phyloP scores from a whole-genome alignment of 805 yeast species.

The Saccharomycopsis olivae region DNA sequence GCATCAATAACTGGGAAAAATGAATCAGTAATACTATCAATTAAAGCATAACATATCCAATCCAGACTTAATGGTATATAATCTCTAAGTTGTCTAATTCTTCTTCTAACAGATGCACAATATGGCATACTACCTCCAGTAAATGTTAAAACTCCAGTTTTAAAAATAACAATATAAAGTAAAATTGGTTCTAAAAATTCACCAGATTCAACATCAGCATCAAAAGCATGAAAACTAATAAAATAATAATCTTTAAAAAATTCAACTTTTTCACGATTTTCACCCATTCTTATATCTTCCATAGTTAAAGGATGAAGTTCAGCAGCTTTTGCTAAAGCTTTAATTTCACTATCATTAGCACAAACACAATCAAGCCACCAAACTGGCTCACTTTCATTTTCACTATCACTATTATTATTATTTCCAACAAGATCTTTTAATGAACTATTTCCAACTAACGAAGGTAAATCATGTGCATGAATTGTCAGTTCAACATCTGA shows the following conservation, averaged over 20 bases:
- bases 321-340: conserved; percentile 81
- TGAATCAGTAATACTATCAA: conserved; percentile 56
- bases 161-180: conserved; percentile 50
- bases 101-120: conserved; percentile 49
- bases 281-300: conserved; percentile 94
- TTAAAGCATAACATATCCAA: conserved; percentile 57
- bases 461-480: conserved; percentile 80
- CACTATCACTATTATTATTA: conserved; percentile 28
- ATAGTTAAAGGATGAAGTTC: conserved; percentile 97
- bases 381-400: conserved; percentile 42
- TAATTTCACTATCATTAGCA: conserved; percentile 94
- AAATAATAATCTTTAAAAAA: conserved; percentile 82
- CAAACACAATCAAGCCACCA: conserved; percentile 95
- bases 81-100: conserved; percentile 53
- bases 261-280: conserved; percentile 95
- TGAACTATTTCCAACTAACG: conserved; percentile 51
- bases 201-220: conserved; percentile 69
- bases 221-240: conserved; percentile 95
- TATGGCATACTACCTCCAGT: conserved; percentile 54
- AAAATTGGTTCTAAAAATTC: conserved; percentile 69
- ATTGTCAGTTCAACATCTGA: conserved; percentile 78
- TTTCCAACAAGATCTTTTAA: conserved; percentile 11
- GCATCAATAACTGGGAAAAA: conserved; percentile 52
- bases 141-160: conserved; percentile 49
- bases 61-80: conserved; percentile 50